Conservation (phyloP, 2,329 filamentous ascomycete species). For the Pseudogymnoascus sp. region DNA sequence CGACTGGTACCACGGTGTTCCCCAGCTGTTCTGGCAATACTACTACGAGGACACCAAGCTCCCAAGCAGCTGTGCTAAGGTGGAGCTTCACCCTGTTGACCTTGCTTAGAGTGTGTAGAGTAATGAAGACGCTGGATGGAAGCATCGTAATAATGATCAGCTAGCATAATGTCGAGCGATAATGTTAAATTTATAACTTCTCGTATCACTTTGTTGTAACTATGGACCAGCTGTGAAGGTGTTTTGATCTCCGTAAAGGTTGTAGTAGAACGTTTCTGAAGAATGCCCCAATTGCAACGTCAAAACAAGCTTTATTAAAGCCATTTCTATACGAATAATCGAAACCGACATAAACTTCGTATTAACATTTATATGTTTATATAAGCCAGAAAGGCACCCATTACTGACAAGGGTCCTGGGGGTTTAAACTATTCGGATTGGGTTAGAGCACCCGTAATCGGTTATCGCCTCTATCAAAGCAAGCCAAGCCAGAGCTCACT, state of each 20-base stretch:
- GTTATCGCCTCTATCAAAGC: constrained; percentile 4
- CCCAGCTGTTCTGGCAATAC: constrained; percentile 21
- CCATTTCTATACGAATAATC: neutral
- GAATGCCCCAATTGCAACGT: neutral
- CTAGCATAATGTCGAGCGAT: neutral
- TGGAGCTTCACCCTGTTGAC: constrained; percentile 15
- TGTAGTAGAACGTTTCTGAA: neutral
- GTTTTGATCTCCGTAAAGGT: neutral
- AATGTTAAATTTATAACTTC: neutral
- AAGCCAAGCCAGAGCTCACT: constrained; percentile 5
- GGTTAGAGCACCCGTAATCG: constrained; percentile 7
- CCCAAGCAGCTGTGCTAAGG: constrained; percentile 18
- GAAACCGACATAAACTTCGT: neutral
- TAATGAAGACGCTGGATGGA: neutral
- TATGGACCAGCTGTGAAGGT: neutral
- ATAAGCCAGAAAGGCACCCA: neutral
- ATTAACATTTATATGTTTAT: neutral
- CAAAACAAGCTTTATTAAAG: neutral
- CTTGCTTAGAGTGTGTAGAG: neutral
- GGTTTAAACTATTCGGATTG: constrained; percentile 1
- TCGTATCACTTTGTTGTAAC: neutral
- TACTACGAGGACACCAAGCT: constrained; percentile 7
- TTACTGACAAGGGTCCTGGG: neutral
- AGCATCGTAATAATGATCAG: neutral
- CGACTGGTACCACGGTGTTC: constrained; percentile 19